Evolutionary conservation across 1,284 basidiomycete species (phyloP), one percentile per base, ranked within the genome.

Genomic region (Cryptococcus sp.): DNA sequence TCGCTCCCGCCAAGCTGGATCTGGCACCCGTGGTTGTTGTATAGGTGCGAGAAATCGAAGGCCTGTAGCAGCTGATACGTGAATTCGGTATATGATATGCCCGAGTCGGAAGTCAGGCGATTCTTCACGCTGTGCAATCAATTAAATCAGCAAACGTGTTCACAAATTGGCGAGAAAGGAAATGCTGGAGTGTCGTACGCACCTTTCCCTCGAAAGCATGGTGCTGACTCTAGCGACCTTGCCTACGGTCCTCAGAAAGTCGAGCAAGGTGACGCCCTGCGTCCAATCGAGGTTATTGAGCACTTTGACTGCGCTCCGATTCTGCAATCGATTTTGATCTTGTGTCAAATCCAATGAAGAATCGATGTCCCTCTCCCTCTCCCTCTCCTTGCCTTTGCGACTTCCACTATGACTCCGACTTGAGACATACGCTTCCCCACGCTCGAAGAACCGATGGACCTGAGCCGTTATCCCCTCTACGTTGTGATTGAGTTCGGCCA

Each of bases 71-170:
- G 86, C 73, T 99, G 95, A 76, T 99, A 99, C 5, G 88, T 88
- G 79, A 99, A 98, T 75, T 99, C 96, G 19, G 94, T 93, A 81
- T 96, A 99, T 13, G 93, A 95, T 64, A 99, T 88, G 27, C 95
- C 84, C 3, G 88, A 86, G 5, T 83, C 82, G 2, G 76, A 72
- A 13, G 68, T 57, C 51, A 97, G 83, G 30, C 94, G 88, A n/a
- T 85, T 84, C 66, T 88, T 88, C 27, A 98, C 93, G 64, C 93
- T 95, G 68, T 1, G 16, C 39, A 6, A 19, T 6, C 35, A 22
- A 39, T 25, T 23, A 40, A 17, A n/a, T 19, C 7, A 48, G 25
- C 20, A 48, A 11, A 30, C 11, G 17, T n/a, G 25, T 3, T 17
- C 20, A 51, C 17, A 52, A 50, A 54, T 49, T 15, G 35, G 43